A percentile compares a stretch with the other conserved stretches of the same genome.
Evolutionary conservation across 345 rosid species (phyloP).

Genomic region (Heritiera littoralis): DNA sequence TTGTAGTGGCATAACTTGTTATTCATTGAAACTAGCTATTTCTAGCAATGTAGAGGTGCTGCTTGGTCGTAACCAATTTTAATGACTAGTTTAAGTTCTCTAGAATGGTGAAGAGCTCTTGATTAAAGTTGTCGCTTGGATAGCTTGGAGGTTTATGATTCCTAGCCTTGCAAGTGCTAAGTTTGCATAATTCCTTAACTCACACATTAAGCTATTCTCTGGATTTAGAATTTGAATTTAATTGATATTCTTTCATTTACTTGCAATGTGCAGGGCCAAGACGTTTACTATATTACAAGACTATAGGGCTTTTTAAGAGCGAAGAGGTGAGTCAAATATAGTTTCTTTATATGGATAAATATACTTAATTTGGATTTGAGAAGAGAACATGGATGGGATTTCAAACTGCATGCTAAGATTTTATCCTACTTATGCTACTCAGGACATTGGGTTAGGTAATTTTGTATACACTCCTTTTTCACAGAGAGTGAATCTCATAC

Average conservation of each 20-base stretch:
- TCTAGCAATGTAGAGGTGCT: background rate
- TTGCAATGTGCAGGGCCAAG: slow-evolving; percentile 63
- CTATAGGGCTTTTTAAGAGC: slow-evolving; percentile 56
- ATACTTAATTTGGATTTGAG: background rate
- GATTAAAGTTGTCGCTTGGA: background rate
- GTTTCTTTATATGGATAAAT: background rate
- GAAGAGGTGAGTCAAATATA: slow-evolving; percentile 63
- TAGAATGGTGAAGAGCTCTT: background rate
- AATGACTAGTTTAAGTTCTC: background rate
- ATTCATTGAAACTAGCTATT: background rate
- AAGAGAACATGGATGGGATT: background rate
- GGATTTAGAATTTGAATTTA: background rate
- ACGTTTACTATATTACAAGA: slow-evolving; percentile 66
- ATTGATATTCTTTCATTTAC: slow-evolving; percentile 7
- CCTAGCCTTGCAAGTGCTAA: background rate
- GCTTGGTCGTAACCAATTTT: background rate
- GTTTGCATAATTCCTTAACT: background rate
- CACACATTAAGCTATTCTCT: background rate
- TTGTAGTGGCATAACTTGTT: background rate
- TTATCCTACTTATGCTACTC: background rate
- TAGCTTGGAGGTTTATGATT: background rate
- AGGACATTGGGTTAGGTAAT: background rate
- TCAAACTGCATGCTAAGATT: background rate
- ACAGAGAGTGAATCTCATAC: background rate
- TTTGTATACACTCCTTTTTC: background rate